Base-by-base conservation (phyloP, 805 yeast species). In the Wickerhamiella allomyrinae region DNA sequence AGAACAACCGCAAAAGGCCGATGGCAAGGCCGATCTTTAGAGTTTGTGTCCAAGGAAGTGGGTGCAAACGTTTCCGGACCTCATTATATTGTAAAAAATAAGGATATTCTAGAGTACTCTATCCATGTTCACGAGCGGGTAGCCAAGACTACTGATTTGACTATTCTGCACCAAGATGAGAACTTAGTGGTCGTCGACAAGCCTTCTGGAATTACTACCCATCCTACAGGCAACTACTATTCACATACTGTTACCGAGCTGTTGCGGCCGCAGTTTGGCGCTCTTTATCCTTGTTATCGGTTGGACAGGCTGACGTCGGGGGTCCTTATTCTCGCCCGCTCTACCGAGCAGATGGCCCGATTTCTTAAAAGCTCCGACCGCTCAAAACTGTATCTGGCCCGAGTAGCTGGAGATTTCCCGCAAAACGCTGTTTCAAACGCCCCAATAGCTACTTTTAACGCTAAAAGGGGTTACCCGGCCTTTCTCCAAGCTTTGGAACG, bases 201-300 rank as follows among this genome's bases (percentile, higher is more conserved):
- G 50, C 97, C 97, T 0, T 71, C 91, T 7, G 96, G 97, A 0
- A 70, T 89, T 2, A 96, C 98, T 0, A 94, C 83, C 1, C 98
- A 89, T 58, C 97, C 98, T 3, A 80, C 95, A 0, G 97, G 96
- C 3, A 56, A 62, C 46, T 89, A 76, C 60, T 62, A 85, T 42
- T 79, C 71, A 57, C 85, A 91, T 56, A 42, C 57, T 1, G 49
- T 51, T 19, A 53, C 57, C 1, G 57, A 54, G 42, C 20, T 27
- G 37, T 42, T 54, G 42, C 19, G 21, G 10, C 37, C 46, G 2
- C 13, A 10, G 8, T 47, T 21, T 31, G 53, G 53, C 17, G n/a
- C 25, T 3, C 41, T 53, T n/a, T 37, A 23, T 20, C 56, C 55
- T 11, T 53, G 57, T 38, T 53, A 50, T 41, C 37, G 57, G 2